Percentiles rank a stretch among this genome's conserved stretches.
These are phyloP conservation scores for Saturnispora quitensis DNA, from an alignment of 805 yeast species.

Conservation along the genomic window DNA sequence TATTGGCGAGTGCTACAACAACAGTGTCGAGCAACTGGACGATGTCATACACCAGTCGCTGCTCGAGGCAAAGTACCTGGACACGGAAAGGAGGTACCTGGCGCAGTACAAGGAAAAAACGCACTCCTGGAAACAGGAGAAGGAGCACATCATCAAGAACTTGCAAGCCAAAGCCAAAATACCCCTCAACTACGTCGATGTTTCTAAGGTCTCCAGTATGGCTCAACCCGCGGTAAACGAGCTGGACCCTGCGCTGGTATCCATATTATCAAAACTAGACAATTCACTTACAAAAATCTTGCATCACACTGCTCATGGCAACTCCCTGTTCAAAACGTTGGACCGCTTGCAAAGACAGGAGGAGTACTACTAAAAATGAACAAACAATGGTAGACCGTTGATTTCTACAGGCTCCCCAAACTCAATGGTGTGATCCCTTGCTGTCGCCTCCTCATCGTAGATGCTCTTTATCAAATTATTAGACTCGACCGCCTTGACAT, in stretches of 20 bases:
- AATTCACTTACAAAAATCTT: background rate
- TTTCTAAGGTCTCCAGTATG: background rate
- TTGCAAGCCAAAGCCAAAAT: conserved; percentile 1
- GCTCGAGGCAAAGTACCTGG: conserved; percentile 15
- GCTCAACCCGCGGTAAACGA: background rate
- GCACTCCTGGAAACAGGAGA: conserved; percentile 10
- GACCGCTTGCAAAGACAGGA: background rate
- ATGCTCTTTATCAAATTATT: conserved; percentile 29
- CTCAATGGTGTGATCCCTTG: conserved; percentile 10
- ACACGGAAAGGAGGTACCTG: conserved; percentile 16
- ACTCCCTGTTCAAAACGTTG: conserved; percentile 1
- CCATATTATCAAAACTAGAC: background rate
- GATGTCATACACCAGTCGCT: conserved; percentile 16
- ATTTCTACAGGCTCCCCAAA: conserved; percentile 9
- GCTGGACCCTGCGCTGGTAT: conserved; percentile 4
- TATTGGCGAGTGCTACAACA: conserved; percentile 20
- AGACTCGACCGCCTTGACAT: conserved; percentile 42
- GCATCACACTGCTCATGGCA: conserved; percentile 1
- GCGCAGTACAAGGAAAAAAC: conserved; percentile 15
- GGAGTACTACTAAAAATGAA: conserved; percentile 3
- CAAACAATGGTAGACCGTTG: conserved; percentile 17
- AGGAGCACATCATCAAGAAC: conserved; percentile 12
- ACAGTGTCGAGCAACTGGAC: conserved; percentile 22
- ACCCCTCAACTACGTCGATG: background rate
- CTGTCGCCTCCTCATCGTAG: conserved; percentile 7